Evolutionary conservation across 306 rosid species (phyloP).

Genomic region (Morella rubra): DNA sequence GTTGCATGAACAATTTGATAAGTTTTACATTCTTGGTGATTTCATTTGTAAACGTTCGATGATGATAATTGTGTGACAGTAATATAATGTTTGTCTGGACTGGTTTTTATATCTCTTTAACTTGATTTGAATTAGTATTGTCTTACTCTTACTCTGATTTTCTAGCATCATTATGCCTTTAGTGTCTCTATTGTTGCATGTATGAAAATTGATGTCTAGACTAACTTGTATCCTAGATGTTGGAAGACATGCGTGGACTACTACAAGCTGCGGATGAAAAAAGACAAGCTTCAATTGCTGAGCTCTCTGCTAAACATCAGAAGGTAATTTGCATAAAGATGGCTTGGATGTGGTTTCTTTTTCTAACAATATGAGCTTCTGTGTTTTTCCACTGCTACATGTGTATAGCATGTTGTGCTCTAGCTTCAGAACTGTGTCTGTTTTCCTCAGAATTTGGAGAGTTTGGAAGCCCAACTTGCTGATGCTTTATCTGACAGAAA

Average conservation of each 20-base stretch:
- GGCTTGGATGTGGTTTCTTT: neutral
- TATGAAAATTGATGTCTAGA: neutral
- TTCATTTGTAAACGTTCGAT: neutral
- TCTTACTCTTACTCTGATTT: neutral
- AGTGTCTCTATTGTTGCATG: conserved; percentile 1
- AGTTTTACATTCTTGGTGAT: neutral
- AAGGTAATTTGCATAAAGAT: conserved; percentile 51
- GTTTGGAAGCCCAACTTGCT: conserved; percentile 90
- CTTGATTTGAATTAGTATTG: neutral
- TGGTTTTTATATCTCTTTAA: neutral
- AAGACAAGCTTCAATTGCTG: conserved; percentile 79
- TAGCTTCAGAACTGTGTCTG: conserved; percentile 25
- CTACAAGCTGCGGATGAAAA: conserved; percentile 91
- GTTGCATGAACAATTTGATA: neutral
- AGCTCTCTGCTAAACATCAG: conserved; percentile 87
- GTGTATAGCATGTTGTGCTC: conserved; percentile 18
- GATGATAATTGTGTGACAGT: neutral
- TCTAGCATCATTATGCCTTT: conserved; percentile 14
- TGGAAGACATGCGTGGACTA: conserved; percentile 76
- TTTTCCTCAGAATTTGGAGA: conserved; percentile 72
- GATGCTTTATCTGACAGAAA: conserved; percentile 86
- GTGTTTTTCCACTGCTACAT: conserved; percentile 13
- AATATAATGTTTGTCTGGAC: neutral
- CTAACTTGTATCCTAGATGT: conserved; percentile 55
- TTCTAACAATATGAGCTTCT: neutral